phyloP scores from a whole-genome alignment of 495 filamentous ascomycete species.

The Aspergillus cristatus region DNA sequence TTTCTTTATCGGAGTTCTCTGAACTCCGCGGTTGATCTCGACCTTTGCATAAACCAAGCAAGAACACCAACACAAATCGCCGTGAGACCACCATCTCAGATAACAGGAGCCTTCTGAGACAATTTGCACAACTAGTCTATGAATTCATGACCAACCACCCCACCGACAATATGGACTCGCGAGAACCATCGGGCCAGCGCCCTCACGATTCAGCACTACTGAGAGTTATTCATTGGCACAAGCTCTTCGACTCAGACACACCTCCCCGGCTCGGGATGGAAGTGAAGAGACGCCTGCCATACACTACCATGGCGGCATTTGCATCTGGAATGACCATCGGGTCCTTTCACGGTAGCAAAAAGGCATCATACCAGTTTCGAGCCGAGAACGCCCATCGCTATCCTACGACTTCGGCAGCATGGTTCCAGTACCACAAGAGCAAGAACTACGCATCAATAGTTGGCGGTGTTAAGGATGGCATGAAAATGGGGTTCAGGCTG shows the following conservation, averaged over 20 bases:
- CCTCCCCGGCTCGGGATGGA: conserved; percentile 55
- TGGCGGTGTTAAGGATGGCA: conserved; percentile 66
- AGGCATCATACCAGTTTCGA: conserved; percentile 70
- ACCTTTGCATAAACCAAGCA: no score
- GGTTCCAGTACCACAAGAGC: conserved; percentile 96
- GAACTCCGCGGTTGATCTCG: background rate
- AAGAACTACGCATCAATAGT: conserved; percentile 82
- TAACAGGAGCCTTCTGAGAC: no score
- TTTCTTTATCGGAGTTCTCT: background rate
- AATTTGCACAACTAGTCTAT: no score
- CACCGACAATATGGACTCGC: conserved; percentile 17
- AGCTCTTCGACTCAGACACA: conserved; percentile 33
- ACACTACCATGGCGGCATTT: conserved; percentile 50
- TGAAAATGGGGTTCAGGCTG: conserved; percentile 65
- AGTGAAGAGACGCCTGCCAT: conserved; percentile 53
- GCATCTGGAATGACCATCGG: conserved; percentile 60
- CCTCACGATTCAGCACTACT: conserved; percentile 14
- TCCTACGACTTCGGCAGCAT: conserved; percentile 68
- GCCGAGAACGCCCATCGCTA: conserved; percentile 93
- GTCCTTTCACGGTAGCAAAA: conserved; percentile 59
- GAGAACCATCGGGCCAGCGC: conserved; percentile 8
- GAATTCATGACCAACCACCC: background rate
- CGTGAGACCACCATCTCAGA: no score
- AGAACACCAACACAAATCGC: no score
- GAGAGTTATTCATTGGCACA: conserved; percentile 31